Conservation (phyloP, 805 yeast genomes). For the Scheffersomyces stipitis region DNA sequence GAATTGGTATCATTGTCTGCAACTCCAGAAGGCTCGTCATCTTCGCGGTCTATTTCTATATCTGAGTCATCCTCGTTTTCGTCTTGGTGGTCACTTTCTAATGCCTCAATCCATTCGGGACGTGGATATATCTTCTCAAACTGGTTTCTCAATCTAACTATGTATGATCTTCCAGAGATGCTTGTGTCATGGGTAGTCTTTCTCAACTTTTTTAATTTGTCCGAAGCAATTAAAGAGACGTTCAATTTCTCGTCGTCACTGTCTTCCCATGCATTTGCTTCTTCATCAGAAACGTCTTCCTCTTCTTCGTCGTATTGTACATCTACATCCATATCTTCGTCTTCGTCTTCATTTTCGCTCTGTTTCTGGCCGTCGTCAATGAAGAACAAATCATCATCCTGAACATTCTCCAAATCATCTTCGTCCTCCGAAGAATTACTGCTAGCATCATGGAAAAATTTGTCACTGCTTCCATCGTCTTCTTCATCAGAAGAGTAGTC, state of each 20-base stretch:
- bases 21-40: constrained; percentile 12
- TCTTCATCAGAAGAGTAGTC: constrained; percentile 44
- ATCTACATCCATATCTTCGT: constrained; percentile 15
- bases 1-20: constrained; percentile 24
- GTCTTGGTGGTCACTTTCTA: constrained; percentile 37
- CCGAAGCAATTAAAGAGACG: constrained; percentile 58
- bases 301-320: constrained; percentile 29
- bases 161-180: constrained; percentile 61
- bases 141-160: constrained; percentile 68
- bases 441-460: constrained; percentile 7
- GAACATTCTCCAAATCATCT: constrained; percentile 29
- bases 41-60: constrained; percentile 19
- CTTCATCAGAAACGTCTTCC: constrained; percentile 28
- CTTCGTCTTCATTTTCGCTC: constrained; percentile 43
- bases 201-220: constrained; percentile 71
- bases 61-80: constrained; percentile 22
- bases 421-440: constrained; percentile 22
- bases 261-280: constrained; percentile 69
- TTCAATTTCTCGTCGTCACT: constrained; percentile 81
- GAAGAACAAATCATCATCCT: constrained; percentile 42
- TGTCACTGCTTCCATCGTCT: constrained; percentile 24
- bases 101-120: constrained; percentile 72
- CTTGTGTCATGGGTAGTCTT: constrained; percentile 51
- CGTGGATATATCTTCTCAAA: constrained; percentile 71
- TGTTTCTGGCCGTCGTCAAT: constrained; percentile 45